Conservation (phyloP, 163 green algal genomes). For the Chlamydomonas reinhardtii region DNA sequence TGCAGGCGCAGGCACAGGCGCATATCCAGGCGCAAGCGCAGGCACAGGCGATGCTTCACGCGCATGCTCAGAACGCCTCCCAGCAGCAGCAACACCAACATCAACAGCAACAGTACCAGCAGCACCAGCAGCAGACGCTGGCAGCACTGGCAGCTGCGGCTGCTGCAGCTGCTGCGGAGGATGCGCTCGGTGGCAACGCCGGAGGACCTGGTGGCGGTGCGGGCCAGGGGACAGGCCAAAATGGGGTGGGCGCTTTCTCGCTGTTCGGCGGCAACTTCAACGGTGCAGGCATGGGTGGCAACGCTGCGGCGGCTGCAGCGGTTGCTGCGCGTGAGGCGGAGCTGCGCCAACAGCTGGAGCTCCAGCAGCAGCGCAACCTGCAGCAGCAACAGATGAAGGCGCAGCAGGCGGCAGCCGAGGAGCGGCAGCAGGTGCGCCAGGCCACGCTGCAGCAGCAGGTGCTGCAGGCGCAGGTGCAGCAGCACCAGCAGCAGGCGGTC, state of each 20-base stretch:
- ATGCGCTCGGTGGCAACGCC: not conserved
- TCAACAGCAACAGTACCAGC: not conserved
- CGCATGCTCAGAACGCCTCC: conserved; percentile 8
- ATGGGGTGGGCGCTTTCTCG: not conserved
- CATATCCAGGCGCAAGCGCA: conserved; percentile 26
- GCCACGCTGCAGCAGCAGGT: conserved; percentile 31
- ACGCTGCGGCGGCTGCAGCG: not conserved
- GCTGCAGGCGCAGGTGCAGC: conserved; percentile 19
- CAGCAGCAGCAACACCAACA: not conserved
- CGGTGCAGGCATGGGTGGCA: no score
- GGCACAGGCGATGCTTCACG: not conserved
- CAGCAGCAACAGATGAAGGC: conserved; percentile 37
- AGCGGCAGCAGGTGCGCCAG: conserved; percentile 18
- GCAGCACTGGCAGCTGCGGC: conserved; percentile 23
- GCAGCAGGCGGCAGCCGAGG: conserved; percentile 9
- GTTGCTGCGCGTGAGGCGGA: conserved; percentile 8
- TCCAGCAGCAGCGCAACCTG: conserved; percentile 24
- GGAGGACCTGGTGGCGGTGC: not conserved
- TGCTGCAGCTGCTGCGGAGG: conserved; percentile 15
- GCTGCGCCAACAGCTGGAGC: conserved; percentile 37
- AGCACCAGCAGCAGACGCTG: conserved; percentile 35
- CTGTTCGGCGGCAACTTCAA: conserved; percentile 16
- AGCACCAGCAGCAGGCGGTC: conserved; percentile 17
- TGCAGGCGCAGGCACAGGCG: conserved; percentile 16
- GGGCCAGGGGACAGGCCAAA: not conserved